Conservation (phyloP, 2,329 filamentous ascomycete genomes). For the Sclerotinia minor region DNA sequence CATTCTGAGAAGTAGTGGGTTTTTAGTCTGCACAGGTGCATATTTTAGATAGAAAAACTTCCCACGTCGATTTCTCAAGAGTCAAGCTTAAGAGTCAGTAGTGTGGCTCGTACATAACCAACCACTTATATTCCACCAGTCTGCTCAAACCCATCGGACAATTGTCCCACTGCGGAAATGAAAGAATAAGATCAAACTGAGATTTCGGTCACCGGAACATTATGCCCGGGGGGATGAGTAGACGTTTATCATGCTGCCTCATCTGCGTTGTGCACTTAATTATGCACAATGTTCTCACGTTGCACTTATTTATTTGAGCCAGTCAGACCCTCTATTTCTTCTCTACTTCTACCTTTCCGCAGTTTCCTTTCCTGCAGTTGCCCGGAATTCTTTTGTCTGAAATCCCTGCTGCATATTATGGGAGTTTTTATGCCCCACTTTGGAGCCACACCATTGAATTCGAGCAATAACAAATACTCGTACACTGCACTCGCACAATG, state of each 20-base stretch:
- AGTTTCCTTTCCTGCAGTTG: constrained; percentile 12
- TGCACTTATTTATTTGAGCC: not conserved
- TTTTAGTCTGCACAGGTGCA: not conserved
- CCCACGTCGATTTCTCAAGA: not conserved
- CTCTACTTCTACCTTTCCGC: constrained; percentile 10
- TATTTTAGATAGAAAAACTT: not conserved
- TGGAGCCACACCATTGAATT: constrained; percentile 14
- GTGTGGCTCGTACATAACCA: not conserved
- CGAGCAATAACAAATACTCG: constrained; percentile 20
- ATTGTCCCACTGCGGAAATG: constrained; percentile 9
- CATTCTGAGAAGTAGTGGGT: not conserved
- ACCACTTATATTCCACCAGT: not conserved
- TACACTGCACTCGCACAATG: not conserved
- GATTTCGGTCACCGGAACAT: constrained; percentile 23
- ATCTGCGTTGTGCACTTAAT: constrained; percentile 13
- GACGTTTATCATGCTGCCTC: constrained; percentile 17
- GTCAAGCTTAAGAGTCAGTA: not conserved
- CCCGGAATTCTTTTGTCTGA: constrained; percentile 3
- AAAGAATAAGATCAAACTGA: constrained; percentile 14
- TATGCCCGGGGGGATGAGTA: not conserved
- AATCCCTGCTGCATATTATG: constrained; percentile 21
- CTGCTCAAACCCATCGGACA: not conserved
- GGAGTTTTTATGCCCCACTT: constrained; percentile 14
- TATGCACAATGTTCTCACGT: constrained; percentile 14
- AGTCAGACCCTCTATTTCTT: constrained; percentile 4